phyloP scores from a whole-genome alignment of 169 alveolate genomes.

The Amoebophrya sp. region DNA sequence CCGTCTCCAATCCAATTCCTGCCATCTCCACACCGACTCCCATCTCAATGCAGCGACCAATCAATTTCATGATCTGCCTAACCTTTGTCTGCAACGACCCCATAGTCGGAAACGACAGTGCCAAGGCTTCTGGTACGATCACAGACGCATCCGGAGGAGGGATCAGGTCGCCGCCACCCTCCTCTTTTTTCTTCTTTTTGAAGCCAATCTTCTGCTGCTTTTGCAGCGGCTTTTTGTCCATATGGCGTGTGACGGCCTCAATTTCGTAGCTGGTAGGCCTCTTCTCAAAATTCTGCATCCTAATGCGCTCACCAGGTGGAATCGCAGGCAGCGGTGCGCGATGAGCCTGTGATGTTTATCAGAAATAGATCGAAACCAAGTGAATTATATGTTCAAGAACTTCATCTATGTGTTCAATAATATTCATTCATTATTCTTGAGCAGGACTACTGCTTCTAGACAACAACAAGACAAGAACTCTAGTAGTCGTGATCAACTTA shows the following conservation, averaged over 20 bases:
- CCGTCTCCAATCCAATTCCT: neutral
- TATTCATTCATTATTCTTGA: no score
- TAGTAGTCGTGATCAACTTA: no score
- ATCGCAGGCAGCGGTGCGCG: neutral
- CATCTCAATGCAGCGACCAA: constrained; percentile 17
- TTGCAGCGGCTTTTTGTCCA: constrained; percentile 20
- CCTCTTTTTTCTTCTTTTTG: neutral
- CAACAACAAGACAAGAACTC: no score
- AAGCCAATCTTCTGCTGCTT: neutral
- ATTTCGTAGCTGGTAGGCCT: neutral
- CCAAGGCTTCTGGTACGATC: neutral
- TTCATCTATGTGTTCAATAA: no score
- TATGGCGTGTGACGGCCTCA: neutral
- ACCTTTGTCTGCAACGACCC: neutral
- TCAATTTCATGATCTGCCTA: constrained; percentile 4
- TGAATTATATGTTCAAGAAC: no score
- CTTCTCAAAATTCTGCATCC: constrained; percentile 2
- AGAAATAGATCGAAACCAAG: no score
- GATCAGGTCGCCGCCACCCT: neutral
- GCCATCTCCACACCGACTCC: constrained; percentile 13
- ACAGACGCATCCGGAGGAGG: neutral
- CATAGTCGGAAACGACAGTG: neutral
- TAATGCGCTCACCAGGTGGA: neutral
- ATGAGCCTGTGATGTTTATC: no score
- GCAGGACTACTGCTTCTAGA: no score